Base-by-base conservation (phyloP, 768 basidiomycete genomes). In the Paxillus involutus region DNA sequence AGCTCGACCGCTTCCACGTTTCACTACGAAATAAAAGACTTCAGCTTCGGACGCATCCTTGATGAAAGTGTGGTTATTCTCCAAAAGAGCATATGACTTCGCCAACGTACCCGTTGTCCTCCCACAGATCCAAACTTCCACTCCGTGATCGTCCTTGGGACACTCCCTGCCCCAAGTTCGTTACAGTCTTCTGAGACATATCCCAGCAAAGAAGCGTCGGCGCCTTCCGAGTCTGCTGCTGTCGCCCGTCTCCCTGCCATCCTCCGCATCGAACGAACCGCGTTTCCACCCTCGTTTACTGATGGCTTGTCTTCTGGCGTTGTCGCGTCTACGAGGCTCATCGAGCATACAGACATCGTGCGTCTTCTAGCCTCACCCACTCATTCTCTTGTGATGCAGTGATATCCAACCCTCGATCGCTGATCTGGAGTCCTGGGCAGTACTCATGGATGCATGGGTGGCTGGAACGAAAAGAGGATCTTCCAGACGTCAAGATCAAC, bases 401-500 rank as follows among this genome's bases (percentile, higher is more conserved):
- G 35, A 35, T 12, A 26, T 37, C 24, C 49, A 6, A 44, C 53
- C 12, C 29, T 40, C 11, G 17, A 40, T 46, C 48, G 32, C 54
- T 36, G 14, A 56, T 42, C 21, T 43, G 17, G 19, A 40, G 45
- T 53, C n/a, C 54, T 56, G 45, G 24, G 10, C 60, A 94, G 92
- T 96, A 96, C 70, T 77, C 84, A 13, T 94, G 91, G 86, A 68
- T 85, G 33, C 82, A 88, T 53, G 92, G 79, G 3, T 93, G 88
- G 85, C 64, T 90, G n/a, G 59, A 63, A 56, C 63, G n/a, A 58
- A 64, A 14, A 37, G 58, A 56, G 39, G 72, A 64, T 39, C 26
- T 64, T 3, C 80, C 85, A 2, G 94, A 97, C 60, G 73, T 94
- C 53, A 91, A 91, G 72, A 80, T 98, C 59, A 89, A 85, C 56